Evolutionary conservation across 805 yeast genomes (phyloP), one percentile per base, ranked within the genome.

Genomic region (Nakazawaea peltata): DNA sequence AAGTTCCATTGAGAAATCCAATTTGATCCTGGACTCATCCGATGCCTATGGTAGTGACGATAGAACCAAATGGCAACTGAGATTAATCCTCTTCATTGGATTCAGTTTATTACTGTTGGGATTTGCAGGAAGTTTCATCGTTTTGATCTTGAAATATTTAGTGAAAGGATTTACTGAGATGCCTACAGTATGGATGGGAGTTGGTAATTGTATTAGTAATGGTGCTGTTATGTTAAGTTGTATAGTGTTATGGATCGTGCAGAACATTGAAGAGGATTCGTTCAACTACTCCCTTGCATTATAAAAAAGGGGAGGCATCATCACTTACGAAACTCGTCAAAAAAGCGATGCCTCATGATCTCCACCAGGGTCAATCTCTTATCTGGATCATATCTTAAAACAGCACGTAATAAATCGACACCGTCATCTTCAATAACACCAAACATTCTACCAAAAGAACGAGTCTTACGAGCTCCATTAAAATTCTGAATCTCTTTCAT

Each of bases 111-210:
- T 92, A 37, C 95, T 97, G 1, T 92, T 96, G 37, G 97, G 98
- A 0, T 62, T 92, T 41, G 86, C 95, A 14, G 97, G 97, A 1
- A 78, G 92, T 2, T 74, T 92, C 46, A 85, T 87, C 51, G 94
- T 92, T 13, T 69, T 92, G 42, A 82, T 88, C 32, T 65, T 92
- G 46, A 84, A 90, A 54, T 92, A 84, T 55, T 59, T 88, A 39
- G 65, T 87, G 47, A 84, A 85, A 44, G 81, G 81, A 43, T 84
- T 72, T 56, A 63, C 61, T 19, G 61, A 75, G 4, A 78, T 81
- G 70, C 97, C 97, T 25, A 86, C 96, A 1, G 68, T 90, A 36
- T 90, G 92, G 4, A 87, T 92, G 95, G 98, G 97, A 13, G 71
- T 86, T 16, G 77, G 85, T 40, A 90, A 90, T 58, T 88, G 92